Evolutionary conservation across 2,329 filamentous ascomycete species (phyloP).

Genomic region (Cryphonectria japonica): DNA sequence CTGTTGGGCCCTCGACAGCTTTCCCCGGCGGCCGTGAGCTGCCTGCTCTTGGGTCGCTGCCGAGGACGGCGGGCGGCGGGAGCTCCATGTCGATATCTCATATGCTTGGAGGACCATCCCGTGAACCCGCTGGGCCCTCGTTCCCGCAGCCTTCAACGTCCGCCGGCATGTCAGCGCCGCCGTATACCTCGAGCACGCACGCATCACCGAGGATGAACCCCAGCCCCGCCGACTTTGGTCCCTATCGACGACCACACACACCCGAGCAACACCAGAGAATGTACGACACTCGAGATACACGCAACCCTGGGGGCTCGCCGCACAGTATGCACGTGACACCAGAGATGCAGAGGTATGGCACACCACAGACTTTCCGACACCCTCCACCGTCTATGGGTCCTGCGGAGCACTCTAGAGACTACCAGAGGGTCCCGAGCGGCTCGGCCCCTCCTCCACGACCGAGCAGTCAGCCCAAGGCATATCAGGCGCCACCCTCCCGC

Average conservation of each 20-base stretch:
- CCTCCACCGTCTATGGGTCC: slow-evolving; percentile 45
- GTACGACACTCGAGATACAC: slow-evolving; percentile 49
- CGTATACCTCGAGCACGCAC: slow-evolving; percentile 54
- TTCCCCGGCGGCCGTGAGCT: slow-evolving; percentile 57
- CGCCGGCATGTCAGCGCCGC: slow-evolving; percentile 45
- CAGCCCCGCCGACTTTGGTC: slow-evolving; percentile 61
- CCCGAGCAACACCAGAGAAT: slow-evolving; percentile 65
- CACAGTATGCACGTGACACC: slow-evolving; percentile 58
- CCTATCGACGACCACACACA: slow-evolving; percentile 70
- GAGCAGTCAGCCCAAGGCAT: slow-evolving; percentile 57
- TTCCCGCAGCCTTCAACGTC: slow-evolving; percentile 48
- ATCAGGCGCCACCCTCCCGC: slow-evolving; percentile 44
- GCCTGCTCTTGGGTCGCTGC: slow-evolving; percentile 54
- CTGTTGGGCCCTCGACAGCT: slow-evolving; percentile 48
- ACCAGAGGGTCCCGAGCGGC: slow-evolving; percentile 40
- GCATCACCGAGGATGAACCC: slow-evolving; percentile 61
- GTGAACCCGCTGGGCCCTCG: slow-evolving; percentile 40
- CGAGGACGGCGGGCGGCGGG: slow-evolving; percentile 50
- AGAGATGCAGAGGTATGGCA: slow-evolving; percentile 62
- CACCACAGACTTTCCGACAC: slow-evolving; percentile 59
- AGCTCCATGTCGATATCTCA: slow-evolving; percentile 66
- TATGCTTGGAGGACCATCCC: slow-evolving; percentile 59
- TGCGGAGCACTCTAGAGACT: slow-evolving; percentile 51
- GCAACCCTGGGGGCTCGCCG: slow-evolving; percentile 51
- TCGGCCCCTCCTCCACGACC: slow-evolving; percentile 52